Evolutionary conservation across 2,329 filamentous ascomycete species (phyloP).

Genomic region (Penicillium frequentans): DNA sequence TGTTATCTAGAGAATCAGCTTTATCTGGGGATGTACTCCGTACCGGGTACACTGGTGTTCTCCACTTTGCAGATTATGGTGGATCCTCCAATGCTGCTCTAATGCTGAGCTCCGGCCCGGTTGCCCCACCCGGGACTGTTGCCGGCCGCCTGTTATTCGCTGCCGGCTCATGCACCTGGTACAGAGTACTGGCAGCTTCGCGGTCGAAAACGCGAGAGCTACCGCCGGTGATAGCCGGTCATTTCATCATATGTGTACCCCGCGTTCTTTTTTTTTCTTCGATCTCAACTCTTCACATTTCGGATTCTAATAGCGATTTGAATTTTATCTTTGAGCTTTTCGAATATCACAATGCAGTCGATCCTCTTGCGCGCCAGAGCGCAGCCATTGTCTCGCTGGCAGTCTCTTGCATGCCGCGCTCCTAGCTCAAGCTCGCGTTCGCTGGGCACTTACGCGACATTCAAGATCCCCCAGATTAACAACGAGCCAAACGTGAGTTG

Average conservation of each 20-base stretch:
- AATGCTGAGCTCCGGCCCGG: conserved; percentile 15
- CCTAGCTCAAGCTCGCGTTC: conserved; percentile 24
- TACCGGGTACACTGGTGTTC: background rate
- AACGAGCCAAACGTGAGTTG: conserved; percentile 91
- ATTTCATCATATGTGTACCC: conserved; percentile 27
- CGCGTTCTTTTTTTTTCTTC: conserved; percentile 21
- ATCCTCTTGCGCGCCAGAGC: conserved; percentile 28
- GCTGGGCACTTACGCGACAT: conserved; percentile 68
- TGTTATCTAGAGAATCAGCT: background rate
- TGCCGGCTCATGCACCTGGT: background rate
- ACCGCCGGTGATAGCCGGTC: conserved; percentile 21
- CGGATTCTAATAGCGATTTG: background rate
- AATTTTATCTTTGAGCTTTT: background rate
- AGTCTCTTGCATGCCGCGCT: conserved; percentile 20
- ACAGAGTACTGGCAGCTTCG: background rate
- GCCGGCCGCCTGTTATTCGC: conserved; percentile 11
- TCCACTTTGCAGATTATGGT: background rate
- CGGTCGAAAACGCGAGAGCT: background rate
- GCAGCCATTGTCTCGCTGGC: conserved; percentile 22
- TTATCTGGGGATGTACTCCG: background rate
- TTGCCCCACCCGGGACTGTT: conserved; percentile 14
- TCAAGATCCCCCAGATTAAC: conserved; percentile 80
- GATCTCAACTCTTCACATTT: conserved; percentile 3
- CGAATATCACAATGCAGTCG: conserved; percentile 27
- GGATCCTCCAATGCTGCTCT: background rate